Evolutionary conservation across 768 basidiomycete species (phyloP), one percentile per base, ranked within the genome.

Genomic region (Termitomyces sp.): DNA sequence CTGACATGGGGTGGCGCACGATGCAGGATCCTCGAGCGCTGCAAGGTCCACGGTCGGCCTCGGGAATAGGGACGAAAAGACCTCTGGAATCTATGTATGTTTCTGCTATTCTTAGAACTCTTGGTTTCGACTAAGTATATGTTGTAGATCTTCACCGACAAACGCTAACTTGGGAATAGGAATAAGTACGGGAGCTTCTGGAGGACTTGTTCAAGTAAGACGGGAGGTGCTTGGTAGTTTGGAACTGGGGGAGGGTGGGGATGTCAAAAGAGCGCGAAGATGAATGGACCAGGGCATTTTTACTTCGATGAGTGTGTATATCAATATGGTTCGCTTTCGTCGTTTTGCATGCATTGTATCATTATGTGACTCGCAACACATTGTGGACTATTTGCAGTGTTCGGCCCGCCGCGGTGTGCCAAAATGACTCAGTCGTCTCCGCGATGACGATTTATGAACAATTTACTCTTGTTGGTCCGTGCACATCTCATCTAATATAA

Each of bases 211-310:
- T 60, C 65, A 62, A 61, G 70, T 63, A 53, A 71, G 67, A 59
- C 70, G 76, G 50, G 69, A 74, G 60, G 64, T 77, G 10, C 67
- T 79, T 25, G 77, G 72, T 38, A 63, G 70, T 38, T 68, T 78
- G 15, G 79, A 82, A 34, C 61, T 76, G 45, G 73, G 69, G 10
- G 74, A 76, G 15, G 69, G 75, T 49, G 78, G 76, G 25, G 79
- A 81, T 58, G 68, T 76, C 48, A 86, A 86, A 69, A 74, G 84
- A 47, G 25, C 76, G 52, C 53, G 66, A 31, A 63, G 63, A 37
- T 67, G 36, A 61, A 36, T n/a, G 2, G 20, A 48, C 5, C 3
- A 11, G 53, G 54, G 51, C 47, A 54, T 15, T 43, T 37, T 11
- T n/a, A n/a, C 34, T 36, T 29, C 9, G n/a, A 14, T 47, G 56